Evolutionary conservation across 2,329 filamentous ascomycete species (phyloP), one percentile per base, ranked within the genome.

Genomic region (Xylaria sp.): DNA sequence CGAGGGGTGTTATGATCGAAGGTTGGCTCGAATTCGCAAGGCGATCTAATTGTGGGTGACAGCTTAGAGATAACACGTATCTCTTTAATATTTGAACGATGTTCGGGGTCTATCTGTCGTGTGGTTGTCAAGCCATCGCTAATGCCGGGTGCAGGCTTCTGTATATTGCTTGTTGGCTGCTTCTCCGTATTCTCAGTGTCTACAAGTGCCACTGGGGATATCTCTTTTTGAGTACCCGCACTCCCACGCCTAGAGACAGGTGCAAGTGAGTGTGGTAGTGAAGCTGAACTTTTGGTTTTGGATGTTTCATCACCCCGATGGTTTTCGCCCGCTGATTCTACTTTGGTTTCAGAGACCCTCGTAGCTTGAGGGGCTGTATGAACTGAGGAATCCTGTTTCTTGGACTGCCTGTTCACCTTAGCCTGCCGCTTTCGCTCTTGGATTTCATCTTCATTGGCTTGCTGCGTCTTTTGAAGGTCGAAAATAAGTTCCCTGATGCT

Each of bases 401-500:
- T 60, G 38, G 35, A 51, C 8, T n/a, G 19, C 53, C 37, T 2
- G n/a, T 19, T 68, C 35, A 57, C 62, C 60, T 64, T 62, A 17
- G 42, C 57, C 57, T 72, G 73, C 21, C 69, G 72, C 43, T 74
- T 74, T 61, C 74, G 71, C 37, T 77, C 76, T 53, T 74, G 79
- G 33, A 78, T 77, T 15, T 74, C 72, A 40, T 80, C 74, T 53
- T 78, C 72, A 9, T 76, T 74, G 15, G 75, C 72, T 46, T 83
- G 80, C 68, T 90, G 89, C 66, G 86, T 79, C 7, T 79, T 72
- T 60, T 92, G 85, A 17, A 94, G 79, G 0, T 77, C 65, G 53
- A 92, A 83, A 0, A 97, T 81, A 40, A 89, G 82, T 0, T 86
- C 75, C 31, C 92, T 87, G 43, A 96, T 87, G 4, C 85, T 79